A percentile compares a stretch with the other conserved stretches of the same genome.
phyloP scores from a whole-genome alignment of 148 eudicot genomes.

The Drosera capensis region DNA sequence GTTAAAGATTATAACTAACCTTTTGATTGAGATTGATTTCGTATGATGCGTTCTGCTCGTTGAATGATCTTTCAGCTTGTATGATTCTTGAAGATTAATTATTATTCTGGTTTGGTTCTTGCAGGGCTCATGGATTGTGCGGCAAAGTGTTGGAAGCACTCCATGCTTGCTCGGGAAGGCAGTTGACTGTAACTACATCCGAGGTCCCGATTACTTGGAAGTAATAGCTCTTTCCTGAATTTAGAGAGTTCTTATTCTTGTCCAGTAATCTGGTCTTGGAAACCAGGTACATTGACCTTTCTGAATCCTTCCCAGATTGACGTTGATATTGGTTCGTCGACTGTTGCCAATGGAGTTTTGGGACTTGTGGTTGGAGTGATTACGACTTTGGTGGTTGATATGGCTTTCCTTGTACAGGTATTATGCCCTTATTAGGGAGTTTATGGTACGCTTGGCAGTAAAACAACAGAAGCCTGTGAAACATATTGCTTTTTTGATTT shows the following conservation, averaged over 20 bases:
- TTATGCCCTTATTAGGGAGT: too few species aligned
- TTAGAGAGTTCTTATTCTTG: not conserved
- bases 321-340: conserved; percentile 95
- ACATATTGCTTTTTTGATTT: not conserved
- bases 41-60: not conserved
- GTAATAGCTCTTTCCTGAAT: conserved; percentile 22
- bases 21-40: too few species aligned
- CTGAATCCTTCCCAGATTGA: conserved; percentile 53
- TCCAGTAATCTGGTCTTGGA: not conserved
- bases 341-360: conserved; percentile 98
- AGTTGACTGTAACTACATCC: conserved; percentile 94
- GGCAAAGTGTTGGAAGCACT: conserved; percentile 97
- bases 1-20: too few species aligned
- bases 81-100: not conserved
- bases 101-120: conserved; percentile 12
- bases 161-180: conserved; percentile 93
- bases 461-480: not conserved
- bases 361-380: conserved; percentile 95
- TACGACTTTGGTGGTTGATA: conserved; percentile 90
- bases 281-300: not conserved
- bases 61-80: not conserved
- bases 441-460: too few species aligned
- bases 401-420: conserved; percentile 99
- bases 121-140: conserved; percentile 99
- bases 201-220: conserved; percentile 85